A percentile compares a stretch with the other conserved stretches of the same genome.
phyloP scores from a whole-genome alignment of 257 asterid species.

The Solanum habrochaites region DNA sequence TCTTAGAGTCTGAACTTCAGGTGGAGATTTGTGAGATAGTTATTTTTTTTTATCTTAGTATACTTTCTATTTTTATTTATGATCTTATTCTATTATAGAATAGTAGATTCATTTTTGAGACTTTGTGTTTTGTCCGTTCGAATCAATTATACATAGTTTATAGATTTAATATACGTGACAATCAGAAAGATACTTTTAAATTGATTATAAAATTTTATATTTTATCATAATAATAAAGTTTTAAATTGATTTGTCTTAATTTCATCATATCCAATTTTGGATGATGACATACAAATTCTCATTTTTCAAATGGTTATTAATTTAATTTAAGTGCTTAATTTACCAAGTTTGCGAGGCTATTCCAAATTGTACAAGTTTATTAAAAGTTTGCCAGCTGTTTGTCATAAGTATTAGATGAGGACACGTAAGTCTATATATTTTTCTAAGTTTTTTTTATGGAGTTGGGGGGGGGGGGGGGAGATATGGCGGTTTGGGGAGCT shows the following conservation, averaged over 20 bases:
- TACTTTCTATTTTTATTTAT: no score
- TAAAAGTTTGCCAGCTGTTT: background rate
- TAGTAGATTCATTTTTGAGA: no score
- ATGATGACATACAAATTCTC: no score
- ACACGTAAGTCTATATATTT: background rate
- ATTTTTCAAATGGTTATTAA: background rate
- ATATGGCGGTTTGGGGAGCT: background rate
- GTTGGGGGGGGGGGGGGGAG: background rate
- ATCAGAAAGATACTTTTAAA: fast-evolving
- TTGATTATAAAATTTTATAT: no score
- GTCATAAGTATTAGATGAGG: background rate
- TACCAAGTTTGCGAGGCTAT: background rate
- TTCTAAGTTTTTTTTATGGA: background rate
- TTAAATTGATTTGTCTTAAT: fast-evolving
- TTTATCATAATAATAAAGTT: no score
- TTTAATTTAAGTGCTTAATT: background rate
- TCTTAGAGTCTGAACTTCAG: fast-evolving
- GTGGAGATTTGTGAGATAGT: no score
- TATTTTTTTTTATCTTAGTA: fast-evolving
- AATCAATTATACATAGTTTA: no score
- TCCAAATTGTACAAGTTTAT: background rate
- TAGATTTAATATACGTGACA: fast-evolving
- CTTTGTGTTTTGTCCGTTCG: fast-evolving
- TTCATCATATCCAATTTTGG: fast-evolving
- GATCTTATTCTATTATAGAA: no score